Percentiles rank a stretch among this genome's conserved stretches.
Evolutionary conservation across 2,329 filamentous ascomycete species (phyloP).

Genomic region (Aspergillus amoenus): DNA sequence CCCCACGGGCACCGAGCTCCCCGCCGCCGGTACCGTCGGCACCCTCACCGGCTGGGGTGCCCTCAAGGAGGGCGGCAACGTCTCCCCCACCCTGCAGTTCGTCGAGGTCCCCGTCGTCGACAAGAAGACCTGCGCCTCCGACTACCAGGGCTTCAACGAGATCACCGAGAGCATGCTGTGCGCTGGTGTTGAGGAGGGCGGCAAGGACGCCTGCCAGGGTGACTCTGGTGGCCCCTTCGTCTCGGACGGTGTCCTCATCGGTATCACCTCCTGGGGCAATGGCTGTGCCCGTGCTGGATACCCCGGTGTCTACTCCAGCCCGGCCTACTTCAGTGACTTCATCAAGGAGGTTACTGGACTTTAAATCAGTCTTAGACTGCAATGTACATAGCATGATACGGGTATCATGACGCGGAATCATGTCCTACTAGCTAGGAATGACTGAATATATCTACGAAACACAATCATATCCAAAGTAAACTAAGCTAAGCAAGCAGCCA

Average conservation of each 20-base stretch:
- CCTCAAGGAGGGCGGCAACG: background rate
- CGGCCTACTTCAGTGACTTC: background rate
- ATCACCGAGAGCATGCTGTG: constrained; percentile 5
- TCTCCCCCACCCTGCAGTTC: background rate
- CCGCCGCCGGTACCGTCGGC: background rate
- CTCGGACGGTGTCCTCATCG: background rate
- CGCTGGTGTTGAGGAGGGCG: background rate
- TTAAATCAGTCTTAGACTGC: background rate
- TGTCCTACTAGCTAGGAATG: background rate
- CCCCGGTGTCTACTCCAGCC: constrained; percentile 5
- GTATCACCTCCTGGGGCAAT: constrained; percentile 10
- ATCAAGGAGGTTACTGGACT: constrained; percentile 2
- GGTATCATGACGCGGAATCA: no score
- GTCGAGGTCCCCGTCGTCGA: constrained; percentile 2
- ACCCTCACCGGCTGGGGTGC: constrained; percentile 7
- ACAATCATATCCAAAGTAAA: no score
- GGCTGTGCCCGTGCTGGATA: constrained; percentile 4
- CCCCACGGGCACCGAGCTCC: background rate
- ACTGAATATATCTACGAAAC: background rate
- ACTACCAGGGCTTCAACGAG: background rate
- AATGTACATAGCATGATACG: no score
- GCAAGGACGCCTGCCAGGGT: constrained; percentile 6
- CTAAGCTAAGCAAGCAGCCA: background rate
- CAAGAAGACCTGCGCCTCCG: background rate
- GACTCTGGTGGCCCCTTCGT: constrained; percentile 5